Conservation (phyloP, 164 flowering plant genomes). For the Nelumbo lutea region DNA sequence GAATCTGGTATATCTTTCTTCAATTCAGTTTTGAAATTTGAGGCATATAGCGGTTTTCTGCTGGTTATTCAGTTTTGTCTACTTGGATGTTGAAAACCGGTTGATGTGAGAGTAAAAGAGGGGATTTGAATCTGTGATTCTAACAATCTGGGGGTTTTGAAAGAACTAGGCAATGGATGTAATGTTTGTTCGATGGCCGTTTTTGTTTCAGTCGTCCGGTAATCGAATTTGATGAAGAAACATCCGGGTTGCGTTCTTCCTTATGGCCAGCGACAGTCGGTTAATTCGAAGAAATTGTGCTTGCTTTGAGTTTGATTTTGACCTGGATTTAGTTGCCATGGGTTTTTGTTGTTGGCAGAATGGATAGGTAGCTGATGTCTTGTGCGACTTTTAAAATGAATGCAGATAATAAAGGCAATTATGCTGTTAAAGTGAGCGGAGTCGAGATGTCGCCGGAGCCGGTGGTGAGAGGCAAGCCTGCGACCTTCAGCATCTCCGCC, state of each 20-base stretch:
- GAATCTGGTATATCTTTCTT: background rate
- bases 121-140: background rate
- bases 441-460: constrained; percentile 70
- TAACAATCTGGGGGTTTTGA: background rate
- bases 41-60: background rate
- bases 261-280: background rate
- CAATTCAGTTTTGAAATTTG: background rate
- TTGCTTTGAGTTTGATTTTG: background rate
- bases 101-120: background rate
- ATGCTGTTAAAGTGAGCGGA: constrained; percentile 50
- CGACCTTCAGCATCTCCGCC: constrained; percentile 63
- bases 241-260: background rate
- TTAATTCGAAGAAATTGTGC: background rate
- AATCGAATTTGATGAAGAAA: no score
- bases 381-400: background rate
- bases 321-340: background rate
- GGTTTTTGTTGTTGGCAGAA: background rate
- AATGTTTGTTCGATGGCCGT: background rate
- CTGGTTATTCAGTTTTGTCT: background rate
- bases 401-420: constrained; percentile 49
- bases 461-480: constrained; percentile 48
- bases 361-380: background rate
- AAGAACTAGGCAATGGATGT: background rate
- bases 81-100: background rate
- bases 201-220: background rate